These are phyloP conservation scores for Chondrostereum purpureum DNA, from an alignment of 1,284 basidiomycete genomes.

Conservation along the genomic window DNA sequence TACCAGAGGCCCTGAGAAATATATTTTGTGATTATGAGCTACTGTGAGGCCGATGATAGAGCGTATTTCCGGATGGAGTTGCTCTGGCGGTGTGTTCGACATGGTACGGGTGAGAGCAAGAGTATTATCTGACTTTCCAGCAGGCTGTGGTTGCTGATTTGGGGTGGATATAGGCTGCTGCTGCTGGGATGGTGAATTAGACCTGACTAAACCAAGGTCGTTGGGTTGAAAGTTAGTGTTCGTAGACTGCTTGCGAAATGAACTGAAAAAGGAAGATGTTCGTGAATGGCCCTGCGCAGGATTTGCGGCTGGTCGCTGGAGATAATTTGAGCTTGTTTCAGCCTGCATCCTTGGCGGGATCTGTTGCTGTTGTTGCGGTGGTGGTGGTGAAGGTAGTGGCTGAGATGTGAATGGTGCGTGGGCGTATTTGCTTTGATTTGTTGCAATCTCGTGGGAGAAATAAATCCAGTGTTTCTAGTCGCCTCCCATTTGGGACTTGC, in stretches of 20 bases:
- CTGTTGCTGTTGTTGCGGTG: background rate
- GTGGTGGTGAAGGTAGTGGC: background rate
- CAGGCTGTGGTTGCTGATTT: slow-evolving; percentile 2
- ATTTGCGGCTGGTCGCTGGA: slow-evolving; percentile 15
- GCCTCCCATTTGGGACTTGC: slow-evolving; percentile 42
- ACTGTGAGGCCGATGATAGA: slow-evolving; percentile 64
- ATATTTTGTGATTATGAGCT: slow-evolving; percentile 71
- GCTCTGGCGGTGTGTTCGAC: slow-evolving; percentile 20
- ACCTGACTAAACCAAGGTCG: slow-evolving; percentile 1
- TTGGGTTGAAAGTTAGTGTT: background rate
- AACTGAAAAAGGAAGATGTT: slow-evolving; percentile 35
- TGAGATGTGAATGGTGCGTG: slow-evolving; percentile 24
- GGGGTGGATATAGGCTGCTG: slow-evolving; percentile 12
- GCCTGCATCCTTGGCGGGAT: background rate
- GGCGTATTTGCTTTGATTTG: slow-evolving; percentile 28
- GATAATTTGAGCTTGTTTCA: no score
- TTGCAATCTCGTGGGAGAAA: slow-evolving; percentile 42
- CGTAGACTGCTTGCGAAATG: slow-evolving; percentile 26
- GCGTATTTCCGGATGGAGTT: slow-evolving; percentile 72
- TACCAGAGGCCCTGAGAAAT: slow-evolving; percentile 76
- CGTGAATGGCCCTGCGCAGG: slow-evolving; percentile 22
- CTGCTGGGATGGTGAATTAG: slow-evolving; percentile 5
- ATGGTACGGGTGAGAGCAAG: slow-evolving; percentile 6
- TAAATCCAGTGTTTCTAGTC: slow-evolving; percentile 40
- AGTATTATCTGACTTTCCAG: slow-evolving; percentile 4